These are phyloP conservation scores for Hibiscus trionum DNA, from an alignment of 345 rosid genomes.

Conservation along the genomic window DNA sequence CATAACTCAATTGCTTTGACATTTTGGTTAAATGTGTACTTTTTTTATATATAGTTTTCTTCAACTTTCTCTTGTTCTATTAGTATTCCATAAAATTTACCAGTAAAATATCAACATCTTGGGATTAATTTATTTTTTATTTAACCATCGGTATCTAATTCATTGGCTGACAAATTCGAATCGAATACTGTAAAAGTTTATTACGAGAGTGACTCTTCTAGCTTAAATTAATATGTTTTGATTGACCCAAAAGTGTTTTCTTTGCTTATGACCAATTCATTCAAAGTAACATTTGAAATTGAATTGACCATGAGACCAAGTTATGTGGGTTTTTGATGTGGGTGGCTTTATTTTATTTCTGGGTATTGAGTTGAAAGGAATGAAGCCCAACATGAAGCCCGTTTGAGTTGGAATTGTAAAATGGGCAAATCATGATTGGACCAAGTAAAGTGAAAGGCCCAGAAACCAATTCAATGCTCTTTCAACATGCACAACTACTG, in stretches of 20 bases:
- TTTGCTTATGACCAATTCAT: background rate
- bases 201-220: no score
- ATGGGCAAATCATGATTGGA: background rate
- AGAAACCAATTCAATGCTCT: no score
- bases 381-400: no score
- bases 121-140: no score
- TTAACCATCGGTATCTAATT: background rate
- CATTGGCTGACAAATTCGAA: no score
- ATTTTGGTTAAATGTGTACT: background rate
- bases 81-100: background rate
- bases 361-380: background rate
- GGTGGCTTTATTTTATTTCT: background rate
- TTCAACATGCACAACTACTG: no score
- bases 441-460: background rate
- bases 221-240: no score
- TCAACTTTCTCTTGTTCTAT: background rate
- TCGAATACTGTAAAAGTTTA: no score
- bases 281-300: background rate
- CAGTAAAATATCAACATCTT: background rate
- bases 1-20: conserved; percentile 7
- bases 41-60: background rate
- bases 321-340: background rate
- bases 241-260: background rate
- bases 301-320: background rate
- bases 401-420: background rate